Evolutionary conservation across 768 basidiomycete genomes (phyloP).

Genomic region (Suillus lakei): DNA sequence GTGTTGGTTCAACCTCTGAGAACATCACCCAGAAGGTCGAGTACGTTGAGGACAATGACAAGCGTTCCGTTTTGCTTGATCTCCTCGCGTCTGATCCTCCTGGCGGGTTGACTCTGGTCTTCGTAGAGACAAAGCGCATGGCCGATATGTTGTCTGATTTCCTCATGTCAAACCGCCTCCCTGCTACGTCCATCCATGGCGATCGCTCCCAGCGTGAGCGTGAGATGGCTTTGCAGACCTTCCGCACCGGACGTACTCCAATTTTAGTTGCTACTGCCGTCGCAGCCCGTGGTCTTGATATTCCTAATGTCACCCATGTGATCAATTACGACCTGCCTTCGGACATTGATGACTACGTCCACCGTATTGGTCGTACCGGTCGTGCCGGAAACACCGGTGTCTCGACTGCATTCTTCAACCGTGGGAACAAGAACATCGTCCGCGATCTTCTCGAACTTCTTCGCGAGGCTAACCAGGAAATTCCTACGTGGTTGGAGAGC

Average conservation of each 20-base stretch:
- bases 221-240: slow-evolving; percentile 92
- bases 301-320: slow-evolving; percentile 98
- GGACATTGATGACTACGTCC: slow-evolving; percentile 99
- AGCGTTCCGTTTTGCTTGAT: slow-evolving; percentile 95
- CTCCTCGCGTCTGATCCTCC: slow-evolving; percentile 76
- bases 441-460: slow-evolving; percentile 92
- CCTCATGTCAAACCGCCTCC: slow-evolving; percentile 79
- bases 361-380: slow-evolving; percentile 97
- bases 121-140: slow-evolving; percentile 99
- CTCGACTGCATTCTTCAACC: slow-evolving; percentile 95
- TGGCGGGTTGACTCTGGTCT: slow-evolving; percentile 89
- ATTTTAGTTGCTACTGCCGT: slow-evolving; percentile 98
- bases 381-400: slow-evolving; percentile 98
- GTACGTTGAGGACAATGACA: slow-evolving; percentile 96
- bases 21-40: slow-evolving; percentile 99
- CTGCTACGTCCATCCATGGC: slow-evolving; percentile 97
- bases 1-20: slow-evolving; percentile 98
- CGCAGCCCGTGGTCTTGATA: slow-evolving; percentile 98
- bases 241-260: slow-evolving; percentile 93
- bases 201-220: slow-evolving; percentile 98
- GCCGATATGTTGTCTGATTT: slow-evolving; percentile 98
- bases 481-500: slow-evolving; percentile 88
- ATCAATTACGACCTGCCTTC: slow-evolving; percentile 97
- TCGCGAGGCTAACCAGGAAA: slow-evolving; percentile 95
- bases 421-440: slow-evolving; percentile 91